phyloP scores from a whole-genome alignment of 2,329 filamentous ascomycete species.

The Phialemoniopsis sp. region DNA sequence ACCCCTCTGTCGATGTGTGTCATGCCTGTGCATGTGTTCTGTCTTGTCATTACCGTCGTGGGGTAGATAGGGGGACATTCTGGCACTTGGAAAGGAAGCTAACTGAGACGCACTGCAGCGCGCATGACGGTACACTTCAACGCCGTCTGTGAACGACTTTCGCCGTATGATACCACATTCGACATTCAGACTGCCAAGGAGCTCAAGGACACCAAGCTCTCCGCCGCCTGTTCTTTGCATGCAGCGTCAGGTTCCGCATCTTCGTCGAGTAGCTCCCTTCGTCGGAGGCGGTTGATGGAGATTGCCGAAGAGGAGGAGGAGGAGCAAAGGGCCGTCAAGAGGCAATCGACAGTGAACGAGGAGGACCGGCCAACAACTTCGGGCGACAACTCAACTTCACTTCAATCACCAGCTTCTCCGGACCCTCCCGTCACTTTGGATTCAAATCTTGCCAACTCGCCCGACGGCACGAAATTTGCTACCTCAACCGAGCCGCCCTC shows the following conservation, averaged over 20 bases:
- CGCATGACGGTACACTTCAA: conserved; percentile 74
- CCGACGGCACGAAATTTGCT: conserved; percentile 46
- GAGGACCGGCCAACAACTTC: conserved; percentile 25
- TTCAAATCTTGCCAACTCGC: conserved; percentile 44
- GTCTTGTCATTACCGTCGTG: too few species aligned
- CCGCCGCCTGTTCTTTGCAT: conserved; percentile 83
- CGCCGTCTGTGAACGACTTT: conserved; percentile 66
- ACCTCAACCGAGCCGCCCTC: conserved; percentile 45
- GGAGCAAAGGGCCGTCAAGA: conserved; percentile 50
- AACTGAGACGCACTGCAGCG: conserved; percentile 46
- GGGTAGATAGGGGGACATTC: too few species aligned
- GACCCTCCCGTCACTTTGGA: conserved; percentile 42
- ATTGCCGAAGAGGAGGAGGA: conserved; percentile 91
- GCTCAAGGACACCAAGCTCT: conserved; percentile 82
- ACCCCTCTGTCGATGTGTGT: too few species aligned
- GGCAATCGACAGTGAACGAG: conserved; percentile 50
- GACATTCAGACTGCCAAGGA: conserved; percentile 71
- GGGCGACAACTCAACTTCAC: conserved; percentile 17
- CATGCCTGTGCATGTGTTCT: too few species aligned
- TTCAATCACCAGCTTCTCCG: conserved; percentile 23
- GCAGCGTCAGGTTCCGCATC: conserved; percentile 82
- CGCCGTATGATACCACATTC: conserved; percentile 83
- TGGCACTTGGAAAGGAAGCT: conserved; percentile 14
- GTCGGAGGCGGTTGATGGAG: conserved; percentile 76
- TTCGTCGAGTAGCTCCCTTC: conserved; percentile 77